phyloP scores from a whole-genome alignment of 306 rosid genomes.

The Medicago lupulina region DNA sequence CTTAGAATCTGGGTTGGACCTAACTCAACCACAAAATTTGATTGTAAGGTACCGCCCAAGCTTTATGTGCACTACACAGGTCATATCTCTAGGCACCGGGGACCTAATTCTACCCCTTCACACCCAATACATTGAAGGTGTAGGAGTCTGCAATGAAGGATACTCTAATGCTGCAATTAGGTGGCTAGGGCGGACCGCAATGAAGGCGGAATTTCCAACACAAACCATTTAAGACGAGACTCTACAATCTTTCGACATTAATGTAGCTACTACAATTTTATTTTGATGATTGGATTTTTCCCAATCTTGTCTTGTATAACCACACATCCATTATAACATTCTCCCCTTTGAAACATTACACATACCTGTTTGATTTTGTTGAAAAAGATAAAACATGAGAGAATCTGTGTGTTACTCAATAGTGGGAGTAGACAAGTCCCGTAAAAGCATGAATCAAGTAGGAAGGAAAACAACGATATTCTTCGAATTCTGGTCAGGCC shows the following conservation, averaged over 20 bases:
- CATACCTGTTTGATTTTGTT: neutral
- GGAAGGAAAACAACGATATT: neutral
- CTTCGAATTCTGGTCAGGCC: neutral
- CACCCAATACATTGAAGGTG: too few species aligned
- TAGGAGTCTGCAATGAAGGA: too few species aligned
- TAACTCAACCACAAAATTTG: too few species aligned
- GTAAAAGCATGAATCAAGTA: neutral
- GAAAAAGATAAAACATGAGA: neutral
- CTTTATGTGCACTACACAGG: too few species aligned
- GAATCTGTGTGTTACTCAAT: neutral
- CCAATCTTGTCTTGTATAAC: constrained; percentile 8
- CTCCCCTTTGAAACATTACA: constrained; percentile 11
- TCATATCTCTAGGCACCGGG: too few species aligned
- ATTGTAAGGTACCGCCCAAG: too few species aligned
- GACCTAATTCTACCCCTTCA: too few species aligned
- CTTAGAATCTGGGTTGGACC: too few species aligned
- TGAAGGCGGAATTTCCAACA: too few species aligned
- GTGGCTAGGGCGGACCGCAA: too few species aligned
- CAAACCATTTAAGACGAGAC: neutral
- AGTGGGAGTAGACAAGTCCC: neutral
- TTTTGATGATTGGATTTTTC: constrained; percentile 4
- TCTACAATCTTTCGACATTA: neutral
- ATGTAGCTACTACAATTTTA: neutral
- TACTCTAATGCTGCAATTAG: too few species aligned
- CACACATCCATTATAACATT: constrained; percentile 6